phyloP scores from a whole-genome alignment of 352 stramenopile genomes.

The Phytophthora agathidicida region DNA sequence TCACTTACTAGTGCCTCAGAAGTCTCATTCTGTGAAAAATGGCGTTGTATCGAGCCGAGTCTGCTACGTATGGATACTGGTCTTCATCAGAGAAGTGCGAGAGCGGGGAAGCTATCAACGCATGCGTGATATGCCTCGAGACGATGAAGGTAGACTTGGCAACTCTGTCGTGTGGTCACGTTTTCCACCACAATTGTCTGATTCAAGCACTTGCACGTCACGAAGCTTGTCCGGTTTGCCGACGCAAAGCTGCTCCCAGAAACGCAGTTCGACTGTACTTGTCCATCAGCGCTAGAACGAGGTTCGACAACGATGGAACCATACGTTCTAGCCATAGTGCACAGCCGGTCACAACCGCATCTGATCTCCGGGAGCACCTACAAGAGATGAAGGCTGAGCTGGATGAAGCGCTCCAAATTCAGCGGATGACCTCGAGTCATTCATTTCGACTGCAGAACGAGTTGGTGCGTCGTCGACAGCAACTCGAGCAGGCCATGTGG shows the following conservation, averaged over 20 bases:
- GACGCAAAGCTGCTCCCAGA: slow-evolving; percentile 20
- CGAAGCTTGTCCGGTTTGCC: slow-evolving; percentile 45
- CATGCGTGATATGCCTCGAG: slow-evolving; percentile 52
- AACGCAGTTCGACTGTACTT: slow-evolving; percentile 40
- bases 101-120: neutral
- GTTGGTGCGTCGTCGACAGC: slow-evolving; percentile 29
- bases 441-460: slow-evolving; percentile 42
- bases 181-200: slow-evolving; percentile 47
- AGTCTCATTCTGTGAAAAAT: slow-evolving; percentile 7
- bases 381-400: slow-evolving; percentile 32
- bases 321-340: neutral
- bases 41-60: slow-evolving; percentile 1
- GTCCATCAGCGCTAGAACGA: neutral
- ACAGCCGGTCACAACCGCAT: neutral
- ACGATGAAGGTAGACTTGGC: slow-evolving; percentile 34
- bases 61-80: neutral
- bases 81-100: neutral
- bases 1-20: no score
- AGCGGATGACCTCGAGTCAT: slow-evolving; percentile 39
- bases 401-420: slow-evolving; percentile 16
- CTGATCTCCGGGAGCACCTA: slow-evolving; percentile 20
- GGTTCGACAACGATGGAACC: neutral
- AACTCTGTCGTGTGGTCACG: slow-evolving; percentile 44
- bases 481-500: slow-evolving; percentile 22
- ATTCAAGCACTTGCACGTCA: slow-evolving; percentile 18